Base-by-base conservation (phyloP, 148 eudicot species). In the Spergularia bocconei region DNA sequence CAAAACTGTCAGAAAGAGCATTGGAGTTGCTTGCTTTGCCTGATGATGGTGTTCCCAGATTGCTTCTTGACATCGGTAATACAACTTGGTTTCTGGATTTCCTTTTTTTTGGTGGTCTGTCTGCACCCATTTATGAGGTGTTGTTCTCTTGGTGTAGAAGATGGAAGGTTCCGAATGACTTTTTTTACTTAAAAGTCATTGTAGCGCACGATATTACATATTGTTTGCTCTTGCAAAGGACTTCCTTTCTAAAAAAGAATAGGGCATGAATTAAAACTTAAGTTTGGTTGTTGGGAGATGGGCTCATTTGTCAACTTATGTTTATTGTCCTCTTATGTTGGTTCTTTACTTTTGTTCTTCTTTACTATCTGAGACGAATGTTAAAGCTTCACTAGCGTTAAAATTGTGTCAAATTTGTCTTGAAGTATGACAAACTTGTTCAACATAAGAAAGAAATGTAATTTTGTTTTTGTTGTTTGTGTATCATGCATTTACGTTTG, bases 11-110 rank as follows among this genome's bases (percentile, higher is more conserved):
- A 3, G 96, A 92, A 72, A 85, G 98, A 79, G 98, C 98, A 57
- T 38, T 94, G 79, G 98, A 94, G 85, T 87, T 94, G 73, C 97
- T 94, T 61, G 97, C 96, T 36, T 81, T 94, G 86, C 97, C 98
- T 47, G 86, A 91, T 25, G 97, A 91, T 78, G 93, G 83, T 4
- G 81, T 89, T n/a, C 93, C 93, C 54, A 85, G 87, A 83, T 86
- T 94, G 76, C 91, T 91, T 50, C 96, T 94, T 69, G 97, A 94
- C 78, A 88, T 94, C 82, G 98, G 97, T 90, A 86, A 13, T 54
- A 61, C 13, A 20, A 36, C 4, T 29, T 29, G 36, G 36, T 29
- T 29, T 29, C 36, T 29, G 36, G 36, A 3, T 29, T 25, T 29
- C 33, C 58, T 39, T 38, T 25, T 62, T 53, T 52, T 38, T 69